phyloP scores from a whole-genome alignment of 1,139 yeast species.

The Nakaseomyces glabratus region DNA sequence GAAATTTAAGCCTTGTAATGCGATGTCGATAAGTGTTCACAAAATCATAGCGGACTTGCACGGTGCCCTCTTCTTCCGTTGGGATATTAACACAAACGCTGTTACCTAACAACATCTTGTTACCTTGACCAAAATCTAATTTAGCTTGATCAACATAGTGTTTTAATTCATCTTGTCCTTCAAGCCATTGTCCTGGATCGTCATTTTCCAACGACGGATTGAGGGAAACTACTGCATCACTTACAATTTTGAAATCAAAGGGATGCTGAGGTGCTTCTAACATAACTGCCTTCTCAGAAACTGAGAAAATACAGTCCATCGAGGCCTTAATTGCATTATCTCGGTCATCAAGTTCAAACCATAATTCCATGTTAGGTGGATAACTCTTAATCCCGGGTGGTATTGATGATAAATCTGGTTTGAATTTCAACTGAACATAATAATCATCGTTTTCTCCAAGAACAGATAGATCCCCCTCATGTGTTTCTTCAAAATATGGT shows the following conservation, averaged over 20 bases:
- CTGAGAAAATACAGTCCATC: conserved; percentile 19
- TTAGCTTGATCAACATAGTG: conserved; percentile 5
- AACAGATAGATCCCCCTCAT: conserved; percentile 15
- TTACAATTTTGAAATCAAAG: conserved; percentile 21
- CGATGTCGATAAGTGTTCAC: conserved; percentile 38
- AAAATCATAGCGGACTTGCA: conserved; percentile 37
- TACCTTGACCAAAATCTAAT: neutral
- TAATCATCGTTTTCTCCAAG: conserved; percentile 19
- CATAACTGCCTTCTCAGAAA: conserved; percentile 16
- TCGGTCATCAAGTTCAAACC: conserved; percentile 42
- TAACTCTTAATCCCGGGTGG: conserved; percentile 23
- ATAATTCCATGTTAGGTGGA: conserved; percentile 46
- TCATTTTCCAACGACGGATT: conserved; percentile 7
- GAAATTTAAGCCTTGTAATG: conserved; percentile 37
- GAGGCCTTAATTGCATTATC: conserved; percentile 38
- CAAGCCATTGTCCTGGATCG: conserved; percentile 3
- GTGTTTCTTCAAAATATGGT: conserved; percentile 21
- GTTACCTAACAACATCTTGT: neutral
- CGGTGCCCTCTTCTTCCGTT: conserved; percentile 22
- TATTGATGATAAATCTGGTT: conserved; percentile 32
- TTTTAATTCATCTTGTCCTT: conserved; percentile 10
- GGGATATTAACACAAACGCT: conserved; percentile 8
- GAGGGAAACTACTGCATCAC: conserved; percentile 11
- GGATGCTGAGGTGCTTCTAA: conserved; percentile 23
- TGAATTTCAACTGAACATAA: conserved; percentile 41